A percentile compares a stretch with the other conserved stretches of the same genome.
Evolutionary conservation across 2,329 filamentous ascomycete genomes (phyloP).

Genomic region (Phaeophleospora eucalypticola): DNA sequence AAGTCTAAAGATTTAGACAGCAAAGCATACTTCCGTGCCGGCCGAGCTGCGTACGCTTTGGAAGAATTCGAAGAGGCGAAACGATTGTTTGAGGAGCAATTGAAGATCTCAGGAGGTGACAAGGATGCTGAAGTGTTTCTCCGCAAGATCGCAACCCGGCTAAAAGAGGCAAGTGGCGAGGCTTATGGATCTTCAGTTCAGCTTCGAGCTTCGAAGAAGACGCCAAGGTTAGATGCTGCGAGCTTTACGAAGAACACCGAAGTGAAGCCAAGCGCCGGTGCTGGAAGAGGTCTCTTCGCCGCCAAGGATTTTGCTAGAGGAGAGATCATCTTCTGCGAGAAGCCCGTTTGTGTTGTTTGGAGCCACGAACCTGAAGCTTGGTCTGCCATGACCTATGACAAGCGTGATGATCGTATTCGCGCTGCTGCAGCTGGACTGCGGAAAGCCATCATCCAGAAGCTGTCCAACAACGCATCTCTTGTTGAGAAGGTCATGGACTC

Average conservation of each 20-base stretch:
- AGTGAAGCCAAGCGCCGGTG: conserved; percentile 24
- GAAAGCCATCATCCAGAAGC: conserved; percentile 36
- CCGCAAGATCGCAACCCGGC: conserved; percentile 10
- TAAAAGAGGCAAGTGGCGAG: conserved; percentile 17
- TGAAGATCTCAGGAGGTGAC: conserved; percentile 15
- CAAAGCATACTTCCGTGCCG: conserved; percentile 27
- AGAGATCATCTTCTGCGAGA: conserved; percentile 40
- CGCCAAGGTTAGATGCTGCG: conserved; percentile 18
- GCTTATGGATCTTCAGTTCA: too few species aligned
- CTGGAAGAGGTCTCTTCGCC: conserved; percentile 44
- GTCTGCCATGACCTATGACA: conserved; percentile 44
- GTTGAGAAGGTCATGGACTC: conserved; percentile 17
- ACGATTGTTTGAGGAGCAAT: conserved; percentile 7
- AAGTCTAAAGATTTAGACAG: conserved; percentile 10
- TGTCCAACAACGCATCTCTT: conserved; percentile 39
- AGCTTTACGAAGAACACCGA: conserved; percentile 11
- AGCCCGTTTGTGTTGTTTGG: conserved; percentile 21
- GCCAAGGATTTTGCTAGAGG: conserved; percentile 35
- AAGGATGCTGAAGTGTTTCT: conserved; percentile 10
- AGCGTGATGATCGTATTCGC: conserved; percentile 20
- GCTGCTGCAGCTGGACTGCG: conserved; percentile 21
- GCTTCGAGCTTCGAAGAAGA: too few species aligned
- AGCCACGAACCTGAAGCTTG: conserved; percentile 28
- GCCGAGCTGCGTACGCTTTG: conserved; percentile 23
- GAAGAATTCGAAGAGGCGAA: conserved; percentile 14